These are phyloP conservation scores for Amanita muscaria DNA, from an alignment of 768 basidiomycete genomes.

Conservation along the genomic window DNA sequence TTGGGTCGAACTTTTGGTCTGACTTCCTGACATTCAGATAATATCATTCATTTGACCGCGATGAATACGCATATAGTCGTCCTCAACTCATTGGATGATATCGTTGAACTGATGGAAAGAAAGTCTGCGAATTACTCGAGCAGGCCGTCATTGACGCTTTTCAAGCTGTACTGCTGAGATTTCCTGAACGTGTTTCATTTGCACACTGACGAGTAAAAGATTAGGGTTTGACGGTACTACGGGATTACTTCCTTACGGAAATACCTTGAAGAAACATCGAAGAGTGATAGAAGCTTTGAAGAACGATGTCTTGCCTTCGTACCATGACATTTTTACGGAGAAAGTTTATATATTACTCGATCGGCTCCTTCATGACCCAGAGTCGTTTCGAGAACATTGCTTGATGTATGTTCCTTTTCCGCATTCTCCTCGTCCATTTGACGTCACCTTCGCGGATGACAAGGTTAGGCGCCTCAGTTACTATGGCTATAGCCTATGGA, in stretches of 20 bases:
- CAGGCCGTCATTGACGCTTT: slow-evolving; percentile 13
- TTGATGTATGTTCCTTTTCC: neutral
- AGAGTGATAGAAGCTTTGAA: neutral
- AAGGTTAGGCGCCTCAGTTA: no score
- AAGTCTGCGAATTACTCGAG: slow-evolving; percentile 14
- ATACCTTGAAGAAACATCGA: neutral
- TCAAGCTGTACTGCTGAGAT: slow-evolving; percentile 13
- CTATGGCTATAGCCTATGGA: no score
- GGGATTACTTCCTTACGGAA: neutral
- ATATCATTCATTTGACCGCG: slow-evolving; percentile 6
- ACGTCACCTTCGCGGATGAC: no score
- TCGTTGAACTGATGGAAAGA: slow-evolving; percentile 9
- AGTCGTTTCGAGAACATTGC: neutral
- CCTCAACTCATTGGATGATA: slow-evolving; percentile 5
- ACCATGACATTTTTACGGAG: neutral
- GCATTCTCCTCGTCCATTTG: no score
- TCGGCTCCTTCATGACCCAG: neutral
- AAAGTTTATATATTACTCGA: neutral
- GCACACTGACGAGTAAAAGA: neutral
- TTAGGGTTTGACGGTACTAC: neutral
- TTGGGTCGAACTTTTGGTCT: neutral
- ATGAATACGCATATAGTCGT: slow-evolving; percentile 5
- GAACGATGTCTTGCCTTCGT: neutral
- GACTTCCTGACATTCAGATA: neutral
- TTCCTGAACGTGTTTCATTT: neutral